Evolutionary conservation across 805 yeast species (phyloP).

Genomic region (Saturnispora besseyi): DNA sequence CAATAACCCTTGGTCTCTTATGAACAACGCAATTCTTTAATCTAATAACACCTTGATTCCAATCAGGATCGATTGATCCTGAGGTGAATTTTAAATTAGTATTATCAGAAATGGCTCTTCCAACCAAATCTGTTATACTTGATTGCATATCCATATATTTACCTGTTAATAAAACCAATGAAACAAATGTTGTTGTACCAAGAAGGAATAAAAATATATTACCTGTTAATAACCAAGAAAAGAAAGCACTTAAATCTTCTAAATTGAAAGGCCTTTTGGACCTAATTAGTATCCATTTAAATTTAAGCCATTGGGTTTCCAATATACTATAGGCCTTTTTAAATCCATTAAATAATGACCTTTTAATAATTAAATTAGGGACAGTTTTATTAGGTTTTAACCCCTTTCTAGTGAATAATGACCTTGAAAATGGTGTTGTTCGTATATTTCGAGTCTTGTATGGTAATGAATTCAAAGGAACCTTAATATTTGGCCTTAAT

Average conservation of each 20-base stretch:
- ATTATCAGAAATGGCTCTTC: constrained; percentile 75
- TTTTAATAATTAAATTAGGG: not conserved
- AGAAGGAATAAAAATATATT: constrained; percentile 69
- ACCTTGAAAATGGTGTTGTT: not conserved
- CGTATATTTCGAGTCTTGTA: not conserved
- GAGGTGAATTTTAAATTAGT: constrained; percentile 77
- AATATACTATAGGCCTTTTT: not conserved
- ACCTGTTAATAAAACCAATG: constrained; percentile 63
- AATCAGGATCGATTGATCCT: constrained; percentile 86
- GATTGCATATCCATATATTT: constrained; percentile 89
- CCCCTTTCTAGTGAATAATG: not conserved
- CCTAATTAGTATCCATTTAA: constrained; percentile 68
- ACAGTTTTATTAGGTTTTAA: not conserved
- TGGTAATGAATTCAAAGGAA: not conserved
- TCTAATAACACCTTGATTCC: constrained; percentile 80
- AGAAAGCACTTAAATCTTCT: constrained; percentile 86
- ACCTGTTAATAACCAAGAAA: constrained; percentile 88
- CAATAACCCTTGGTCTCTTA: constrained; percentile 52
- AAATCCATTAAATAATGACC: not conserved
- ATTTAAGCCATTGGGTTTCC: constrained; percentile 16
- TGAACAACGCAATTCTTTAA: constrained; percentile 82
- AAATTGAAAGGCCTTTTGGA: constrained; percentile 79
- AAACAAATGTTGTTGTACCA: constrained; percentile 90
- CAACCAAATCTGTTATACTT: constrained; percentile 69
- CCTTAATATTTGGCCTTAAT: not conserved